Evolutionary conservation across 2,329 filamentous ascomycete species (phyloP).

Genomic region (Hymenoscyphus repandus): DNA sequence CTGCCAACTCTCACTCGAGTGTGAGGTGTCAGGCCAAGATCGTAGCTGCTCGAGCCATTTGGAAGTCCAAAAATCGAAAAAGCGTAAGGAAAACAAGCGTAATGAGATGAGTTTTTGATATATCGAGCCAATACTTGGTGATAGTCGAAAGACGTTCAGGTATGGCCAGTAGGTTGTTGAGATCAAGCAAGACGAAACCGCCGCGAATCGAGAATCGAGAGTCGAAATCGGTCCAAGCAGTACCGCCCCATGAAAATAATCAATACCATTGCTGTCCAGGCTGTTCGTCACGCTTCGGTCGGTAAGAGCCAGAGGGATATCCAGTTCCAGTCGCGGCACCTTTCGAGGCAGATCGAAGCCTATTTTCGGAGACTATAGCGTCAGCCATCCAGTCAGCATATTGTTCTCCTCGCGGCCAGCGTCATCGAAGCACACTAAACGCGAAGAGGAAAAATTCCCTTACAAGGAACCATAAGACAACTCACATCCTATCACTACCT

Average conservation of each 20-base stretch:
- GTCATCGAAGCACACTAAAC: conserved; percentile 72
- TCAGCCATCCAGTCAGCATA: conserved; percentile 74
- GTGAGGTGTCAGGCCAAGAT: conserved; percentile 27
- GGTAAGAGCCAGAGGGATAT: conserved; percentile 41
- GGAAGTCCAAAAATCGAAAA: conserved; percentile 29
- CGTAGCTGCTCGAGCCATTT: conserved; percentile 32
- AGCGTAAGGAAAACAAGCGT: conserved; percentile 28
- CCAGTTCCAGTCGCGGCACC: conserved; percentile 49
- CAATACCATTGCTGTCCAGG: conserved; percentile 33
- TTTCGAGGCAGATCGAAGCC: conserved; percentile 79
- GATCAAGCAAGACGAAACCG: conserved; percentile 26
- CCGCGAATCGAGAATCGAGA: conserved; percentile 23
- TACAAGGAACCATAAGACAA: conserved; percentile 67
- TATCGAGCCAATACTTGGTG: conserved; percentile 23
- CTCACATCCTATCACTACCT: conserved; percentile 94
- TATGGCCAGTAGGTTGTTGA: conserved; percentile 23
- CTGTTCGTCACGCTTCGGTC: conserved; percentile 46
- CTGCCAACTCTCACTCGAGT: conserved; percentile 20
- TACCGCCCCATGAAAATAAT: conserved; percentile 26
- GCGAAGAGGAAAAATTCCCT: conserved; percentile 80
- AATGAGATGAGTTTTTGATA: conserved; percentile 29
- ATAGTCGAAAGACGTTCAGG: conserved; percentile 22
- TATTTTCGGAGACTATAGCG: conserved; percentile 77
- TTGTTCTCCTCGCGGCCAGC: conserved; percentile 68
- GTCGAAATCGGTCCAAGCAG: conserved; percentile 25